phyloP scores from a whole-genome alignment of 371 early-diverging fungal genomes.

The Syncephalis fuscata region DNA sequence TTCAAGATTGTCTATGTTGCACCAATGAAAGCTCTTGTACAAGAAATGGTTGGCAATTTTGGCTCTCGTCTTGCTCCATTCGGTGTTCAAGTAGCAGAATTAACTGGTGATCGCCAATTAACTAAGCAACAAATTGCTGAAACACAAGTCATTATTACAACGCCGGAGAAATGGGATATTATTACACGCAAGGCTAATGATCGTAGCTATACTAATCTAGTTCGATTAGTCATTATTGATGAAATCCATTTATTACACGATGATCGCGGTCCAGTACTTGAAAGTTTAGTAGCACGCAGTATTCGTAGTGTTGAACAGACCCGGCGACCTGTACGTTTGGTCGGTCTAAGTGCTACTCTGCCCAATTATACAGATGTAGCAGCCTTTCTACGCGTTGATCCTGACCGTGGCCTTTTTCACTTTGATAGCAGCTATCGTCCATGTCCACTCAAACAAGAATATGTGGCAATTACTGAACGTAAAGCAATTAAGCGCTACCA shows the following conservation, averaged over 20 bases:
- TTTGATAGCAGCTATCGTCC: slow-evolving; percentile 92
- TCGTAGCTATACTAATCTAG: slow-evolving; percentile 78
- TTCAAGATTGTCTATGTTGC: slow-evolving; percentile 99
- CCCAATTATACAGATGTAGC: slow-evolving; percentile 98
- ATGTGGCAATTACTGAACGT: slow-evolving; percentile 91
- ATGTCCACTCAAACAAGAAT: slow-evolving; percentile 88
- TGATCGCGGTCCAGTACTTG: slow-evolving; percentile 97
- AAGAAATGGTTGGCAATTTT: slow-evolving; percentile 95
- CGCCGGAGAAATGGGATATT: slow-evolving; percentile 99
- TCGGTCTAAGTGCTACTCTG: slow-evolving; percentile 97
- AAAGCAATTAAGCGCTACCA: slow-evolving; percentile 86
- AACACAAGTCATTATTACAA: slow-evolving; percentile 96
- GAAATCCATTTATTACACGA: slow-evolving; percentile 99
- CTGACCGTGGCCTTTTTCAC: slow-evolving; percentile 67
- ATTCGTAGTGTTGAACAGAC: slow-evolving; percentile 80
- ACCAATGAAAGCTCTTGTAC: slow-evolving; percentile 99
- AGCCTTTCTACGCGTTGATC: slow-evolving; percentile 82
- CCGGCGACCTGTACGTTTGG: slow-evolving; percentile 82
- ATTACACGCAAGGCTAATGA: slow-evolving; percentile 93
- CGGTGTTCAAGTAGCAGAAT: slow-evolving; percentile 86
- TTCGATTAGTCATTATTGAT: slow-evolving; percentile 94
- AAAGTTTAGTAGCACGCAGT: slow-evolving; percentile 89
- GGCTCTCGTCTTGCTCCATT: slow-evolving; percentile 51
- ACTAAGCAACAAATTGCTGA: slow-evolving; percentile 88
- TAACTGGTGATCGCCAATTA: slow-evolving; percentile 96